Evolutionary conservation across 1,284 basidiomycete genomes (phyloP).

Genomic region (Puccinia novopanici): DNA sequence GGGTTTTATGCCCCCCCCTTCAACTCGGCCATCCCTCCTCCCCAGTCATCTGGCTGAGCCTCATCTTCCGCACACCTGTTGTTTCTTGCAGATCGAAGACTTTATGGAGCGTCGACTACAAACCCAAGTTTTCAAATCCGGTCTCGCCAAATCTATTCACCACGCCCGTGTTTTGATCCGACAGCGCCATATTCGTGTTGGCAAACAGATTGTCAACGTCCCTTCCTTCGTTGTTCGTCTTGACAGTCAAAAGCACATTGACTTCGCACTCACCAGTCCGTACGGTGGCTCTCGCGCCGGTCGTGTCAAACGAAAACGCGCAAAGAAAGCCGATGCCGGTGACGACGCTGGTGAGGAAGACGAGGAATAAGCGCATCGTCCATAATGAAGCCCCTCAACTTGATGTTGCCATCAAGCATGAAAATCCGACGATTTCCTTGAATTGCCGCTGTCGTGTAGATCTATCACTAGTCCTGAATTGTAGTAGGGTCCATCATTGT

Average conservation of each 20-base stretch:
- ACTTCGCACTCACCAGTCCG: slow-evolving; percentile 95
- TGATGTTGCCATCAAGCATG: not conserved
- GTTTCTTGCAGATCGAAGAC: slow-evolving; percentile 95
- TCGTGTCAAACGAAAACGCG: slow-evolving; percentile 99
- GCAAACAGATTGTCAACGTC: slow-evolving; percentile 99
- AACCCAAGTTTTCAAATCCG: slow-evolving; percentile 98
- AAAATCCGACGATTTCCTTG: slow-evolving; percentile 4
- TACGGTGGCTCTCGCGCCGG: slow-evolving; percentile 96
- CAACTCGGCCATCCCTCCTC: not conserved
- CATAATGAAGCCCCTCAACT: not conserved
- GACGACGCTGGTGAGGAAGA: slow-evolving; percentile 86
- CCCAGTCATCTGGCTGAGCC: not conserved
- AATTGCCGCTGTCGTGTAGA: slow-evolving; percentile 5
- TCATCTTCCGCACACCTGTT: slow-evolving; percentile 22
- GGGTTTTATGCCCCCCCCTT: not conserved
- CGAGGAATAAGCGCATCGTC: slow-evolving; percentile 66
- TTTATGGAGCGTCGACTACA: slow-evolving; percentile 99
- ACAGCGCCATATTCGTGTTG: slow-evolving; percentile 96
- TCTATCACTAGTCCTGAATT: slow-evolving; percentile 16
- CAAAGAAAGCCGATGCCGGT: slow-evolving; percentile 85
- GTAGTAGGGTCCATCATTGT: not conserved
- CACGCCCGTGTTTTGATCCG: slow-evolving; percentile 97
- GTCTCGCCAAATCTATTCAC: slow-evolving; percentile 97
- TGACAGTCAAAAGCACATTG: slow-evolving; percentile 75
- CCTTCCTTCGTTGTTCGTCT: slow-evolving; percentile 93